Percentiles rank a stretch among this genome's conserved stretches.
Conservation (phyloP, 345 rosid genomes). For the Camelina neglecta region DNA sequence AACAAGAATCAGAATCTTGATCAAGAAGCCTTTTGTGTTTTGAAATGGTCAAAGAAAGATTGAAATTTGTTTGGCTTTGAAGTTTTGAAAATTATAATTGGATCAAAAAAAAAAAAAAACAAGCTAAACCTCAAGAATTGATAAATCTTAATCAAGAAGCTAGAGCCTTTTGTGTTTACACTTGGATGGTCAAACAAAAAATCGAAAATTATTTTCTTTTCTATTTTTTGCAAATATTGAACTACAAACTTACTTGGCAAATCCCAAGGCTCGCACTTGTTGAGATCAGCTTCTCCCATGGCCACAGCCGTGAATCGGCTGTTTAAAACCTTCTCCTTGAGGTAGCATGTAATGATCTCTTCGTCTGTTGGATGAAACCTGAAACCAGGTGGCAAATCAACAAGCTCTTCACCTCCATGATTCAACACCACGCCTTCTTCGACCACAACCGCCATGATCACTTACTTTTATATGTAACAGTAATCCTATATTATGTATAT, state of each 20-base stretch:
- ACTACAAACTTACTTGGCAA: slow-evolving; percentile 63
- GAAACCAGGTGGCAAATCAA: slow-evolving; percentile 89
- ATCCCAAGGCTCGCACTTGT: slow-evolving; percentile 98
- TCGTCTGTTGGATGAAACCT: slow-evolving; percentile 97
- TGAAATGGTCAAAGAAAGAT: slow-evolving; percentile 23
- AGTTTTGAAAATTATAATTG: not conserved
- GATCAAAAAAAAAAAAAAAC: not conserved
- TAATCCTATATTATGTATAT: not conserved
- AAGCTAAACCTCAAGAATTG: slow-evolving; percentile 17
- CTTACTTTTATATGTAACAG: slow-evolving; percentile 40
- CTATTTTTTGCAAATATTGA: not conserved
- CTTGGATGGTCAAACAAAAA: slow-evolving; percentile 33
- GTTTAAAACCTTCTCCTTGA: slow-evolving; percentile 69
- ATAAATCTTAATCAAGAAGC: slow-evolving; percentile 37
- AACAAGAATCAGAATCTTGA: slow-evolving; percentile 22
- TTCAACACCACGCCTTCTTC: slow-evolving; percentile 51
- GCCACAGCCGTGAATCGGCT: slow-evolving; percentile 68
- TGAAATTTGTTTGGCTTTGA: slow-evolving; percentile 5
- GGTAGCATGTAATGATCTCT: slow-evolving; percentile 78
- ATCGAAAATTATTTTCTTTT: not conserved
- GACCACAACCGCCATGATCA: slow-evolving; percentile 46
- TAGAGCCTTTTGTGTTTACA: slow-evolving; percentile 22
- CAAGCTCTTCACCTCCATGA: slow-evolving; percentile 59
- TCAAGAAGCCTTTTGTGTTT: slow-evolving; percentile 21
- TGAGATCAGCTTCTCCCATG: slow-evolving; percentile 86